A percentile compares a stretch with the other conserved stretches of the same genome.
These are phyloP conservation scores for Saksenaea oblongispora DNA, from an alignment of 371 early-diverging fungal species.

Conservation along the genomic window DNA sequence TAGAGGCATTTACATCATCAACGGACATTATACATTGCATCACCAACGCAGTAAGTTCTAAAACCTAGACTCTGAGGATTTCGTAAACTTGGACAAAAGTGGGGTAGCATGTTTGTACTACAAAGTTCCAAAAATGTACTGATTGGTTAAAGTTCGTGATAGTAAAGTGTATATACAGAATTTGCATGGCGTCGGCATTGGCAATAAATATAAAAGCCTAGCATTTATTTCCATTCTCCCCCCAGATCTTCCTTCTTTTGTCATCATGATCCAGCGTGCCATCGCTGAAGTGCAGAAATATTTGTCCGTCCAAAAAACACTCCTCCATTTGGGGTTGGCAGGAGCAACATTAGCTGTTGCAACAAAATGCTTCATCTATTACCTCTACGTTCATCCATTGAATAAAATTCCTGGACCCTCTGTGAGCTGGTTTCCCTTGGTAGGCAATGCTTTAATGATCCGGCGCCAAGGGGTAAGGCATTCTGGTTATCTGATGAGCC, in stretches of 20 bases:
- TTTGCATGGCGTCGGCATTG: no score
- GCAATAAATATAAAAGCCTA: no score
- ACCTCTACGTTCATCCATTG: slow-evolving; percentile 49
- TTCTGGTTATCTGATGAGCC: background rate
- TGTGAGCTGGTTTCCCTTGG: slow-evolving; percentile 49
- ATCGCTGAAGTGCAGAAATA: background rate
- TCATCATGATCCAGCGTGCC: background rate
- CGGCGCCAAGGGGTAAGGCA: slow-evolving; percentile 39
- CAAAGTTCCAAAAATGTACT: no score
- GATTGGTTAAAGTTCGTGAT: no score
- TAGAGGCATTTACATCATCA: no score
- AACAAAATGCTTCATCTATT: slow-evolving; percentile 34
- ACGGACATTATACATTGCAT: no score
- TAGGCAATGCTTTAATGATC: slow-evolving; percentile 55
- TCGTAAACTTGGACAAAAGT: no score
- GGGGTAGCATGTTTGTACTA: no score
- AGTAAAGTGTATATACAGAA: no score
- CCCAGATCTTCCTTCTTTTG: background rate
- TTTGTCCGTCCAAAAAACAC: background rate
- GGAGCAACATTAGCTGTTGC: background rate
- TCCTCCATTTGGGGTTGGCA: background rate
- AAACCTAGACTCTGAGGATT: no score
- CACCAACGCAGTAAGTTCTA: no score
- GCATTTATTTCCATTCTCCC: no score
- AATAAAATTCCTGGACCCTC: slow-evolving; percentile 63